These are phyloP conservation scores for Arctium minus DNA, from an alignment of 129 eudicot species.

Conservation along the genomic window DNA sequence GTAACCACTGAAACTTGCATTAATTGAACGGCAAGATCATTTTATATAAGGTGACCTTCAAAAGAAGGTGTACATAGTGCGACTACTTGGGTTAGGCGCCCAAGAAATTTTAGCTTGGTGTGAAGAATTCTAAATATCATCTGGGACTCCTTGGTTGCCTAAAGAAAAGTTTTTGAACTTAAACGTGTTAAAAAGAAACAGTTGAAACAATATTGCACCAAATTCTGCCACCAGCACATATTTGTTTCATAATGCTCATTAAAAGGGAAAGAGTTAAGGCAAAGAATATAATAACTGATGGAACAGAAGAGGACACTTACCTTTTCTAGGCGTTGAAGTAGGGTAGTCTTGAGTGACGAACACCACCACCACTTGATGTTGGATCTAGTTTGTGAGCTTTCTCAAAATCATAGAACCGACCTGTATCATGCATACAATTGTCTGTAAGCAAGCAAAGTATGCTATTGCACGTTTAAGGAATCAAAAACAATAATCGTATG, in stretches of 20 bases:
- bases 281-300: background rate
- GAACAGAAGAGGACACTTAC: conserved; percentile 32
- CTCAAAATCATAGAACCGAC: conserved; percentile 93
- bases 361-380: conserved; percentile 96
- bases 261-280: background rate
- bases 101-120: background rate
- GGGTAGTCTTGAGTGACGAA: conserved; percentile 89
- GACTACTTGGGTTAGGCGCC: background rate
- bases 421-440: conserved; percentile 36
- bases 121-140: background rate
- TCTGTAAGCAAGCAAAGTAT: background rate
- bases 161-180: background rate
- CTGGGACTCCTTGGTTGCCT: background rate
- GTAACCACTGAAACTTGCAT: background rate
- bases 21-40: background rate
- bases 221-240: no score
- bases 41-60: background rate
- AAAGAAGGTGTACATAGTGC: background rate
- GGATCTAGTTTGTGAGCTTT: conserved; percentile 90
- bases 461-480: background rate
- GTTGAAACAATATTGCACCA: no score
- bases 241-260: background rate
- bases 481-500: background rate
- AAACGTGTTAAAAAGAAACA: background rate
- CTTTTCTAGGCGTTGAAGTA: conserved; percentile 81